phyloP scores from a whole-genome alignment of 805 yeast species.

The Lipomyces orientalis region DNA sequence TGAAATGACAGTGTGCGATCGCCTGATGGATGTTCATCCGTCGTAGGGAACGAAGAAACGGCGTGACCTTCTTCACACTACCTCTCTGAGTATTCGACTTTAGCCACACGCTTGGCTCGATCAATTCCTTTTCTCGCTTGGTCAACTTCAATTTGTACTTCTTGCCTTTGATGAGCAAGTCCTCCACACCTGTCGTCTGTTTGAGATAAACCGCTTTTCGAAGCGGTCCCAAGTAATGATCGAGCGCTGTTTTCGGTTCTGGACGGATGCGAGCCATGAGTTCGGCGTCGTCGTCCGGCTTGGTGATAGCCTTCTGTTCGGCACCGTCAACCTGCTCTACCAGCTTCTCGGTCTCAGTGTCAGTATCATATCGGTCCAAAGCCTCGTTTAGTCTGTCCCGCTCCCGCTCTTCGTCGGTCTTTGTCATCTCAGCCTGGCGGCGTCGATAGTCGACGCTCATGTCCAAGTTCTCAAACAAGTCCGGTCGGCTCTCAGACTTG shows the following conservation, averaged over 20 bases:
- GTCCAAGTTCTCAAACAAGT: constrained; percentile 20
- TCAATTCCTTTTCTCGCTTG: constrained; percentile 68
- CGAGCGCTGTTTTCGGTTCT: constrained; percentile 24
- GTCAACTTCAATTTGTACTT: constrained; percentile 63
- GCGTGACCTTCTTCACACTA: constrained; percentile 86
- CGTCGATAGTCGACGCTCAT: constrained; percentile 12
- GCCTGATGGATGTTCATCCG: constrained; percentile 76
- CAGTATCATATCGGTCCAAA: constrained; percentile 14
- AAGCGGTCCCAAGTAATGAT: constrained; percentile 24
- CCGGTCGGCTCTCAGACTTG: constrained; percentile 15
- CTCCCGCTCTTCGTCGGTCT: constrained; percentile 23
- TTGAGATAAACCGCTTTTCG: constrained; percentile 32
- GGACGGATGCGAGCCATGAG: constrained; percentile 28
- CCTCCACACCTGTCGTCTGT: constrained; percentile 28
- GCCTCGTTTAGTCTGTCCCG: constrained; percentile 12
- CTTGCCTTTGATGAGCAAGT: constrained; percentile 47
- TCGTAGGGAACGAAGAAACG: constrained; percentile 75
- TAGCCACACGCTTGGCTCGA: constrained; percentile 87
- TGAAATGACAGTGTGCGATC: constrained; percentile 90
- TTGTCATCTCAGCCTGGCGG: background rate
- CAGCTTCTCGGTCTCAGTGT: background rate
- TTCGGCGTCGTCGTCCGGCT: constrained; percentile 29
- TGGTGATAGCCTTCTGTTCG: background rate
- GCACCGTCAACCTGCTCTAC: constrained; percentile 9
- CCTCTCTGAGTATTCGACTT: constrained; percentile 82